These are phyloP conservation scores for Choanephora cucurbitarum DNA, from an alignment of 371 early-diverging fungal genomes.

Conservation along the genomic window DNA sequence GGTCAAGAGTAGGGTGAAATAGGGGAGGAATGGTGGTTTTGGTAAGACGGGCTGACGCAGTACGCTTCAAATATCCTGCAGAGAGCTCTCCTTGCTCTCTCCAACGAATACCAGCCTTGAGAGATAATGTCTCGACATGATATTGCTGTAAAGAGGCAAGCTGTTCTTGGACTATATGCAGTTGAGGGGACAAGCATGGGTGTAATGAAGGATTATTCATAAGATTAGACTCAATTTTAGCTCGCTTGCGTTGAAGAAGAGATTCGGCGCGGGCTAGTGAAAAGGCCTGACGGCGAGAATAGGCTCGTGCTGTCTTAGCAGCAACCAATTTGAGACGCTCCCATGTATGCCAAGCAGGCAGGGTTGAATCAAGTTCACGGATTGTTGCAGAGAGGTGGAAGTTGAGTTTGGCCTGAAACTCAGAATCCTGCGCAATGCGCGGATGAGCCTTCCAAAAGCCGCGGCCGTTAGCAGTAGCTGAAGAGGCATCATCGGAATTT, in stretches of 20 bases:
- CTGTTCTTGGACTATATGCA: neutral
- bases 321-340: too few species aligned
- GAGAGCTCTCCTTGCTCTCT: constrained; percentile 9
- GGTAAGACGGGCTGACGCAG: neutral
- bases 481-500: neutral
- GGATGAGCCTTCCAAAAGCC: constrained; percentile 1
- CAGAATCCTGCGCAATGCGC: too few species aligned
- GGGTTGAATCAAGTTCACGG: too few species aligned
- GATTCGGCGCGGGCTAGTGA: constrained; percentile 1
- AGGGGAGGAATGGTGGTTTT: neutral
- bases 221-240: constrained; percentile 10
- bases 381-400: too few species aligned
- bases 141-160: constrained; percentile 3
- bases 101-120: constrained; percentile 6
- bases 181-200: neutral
- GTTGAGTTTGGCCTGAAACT: too few species aligned
- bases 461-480: neutral
- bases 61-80: constrained; percentile 6
- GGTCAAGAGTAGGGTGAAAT: neutral
- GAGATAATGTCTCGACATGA: neutral
- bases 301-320: too few species aligned
- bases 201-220: constrained; percentile 10
- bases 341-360: too few species aligned
- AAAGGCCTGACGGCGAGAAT: neutral
- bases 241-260: constrained; percentile 1